Base-by-base conservation (phyloP, 2,329 filamentous ascomycete genomes). In the Penicillium sp. region DNA sequence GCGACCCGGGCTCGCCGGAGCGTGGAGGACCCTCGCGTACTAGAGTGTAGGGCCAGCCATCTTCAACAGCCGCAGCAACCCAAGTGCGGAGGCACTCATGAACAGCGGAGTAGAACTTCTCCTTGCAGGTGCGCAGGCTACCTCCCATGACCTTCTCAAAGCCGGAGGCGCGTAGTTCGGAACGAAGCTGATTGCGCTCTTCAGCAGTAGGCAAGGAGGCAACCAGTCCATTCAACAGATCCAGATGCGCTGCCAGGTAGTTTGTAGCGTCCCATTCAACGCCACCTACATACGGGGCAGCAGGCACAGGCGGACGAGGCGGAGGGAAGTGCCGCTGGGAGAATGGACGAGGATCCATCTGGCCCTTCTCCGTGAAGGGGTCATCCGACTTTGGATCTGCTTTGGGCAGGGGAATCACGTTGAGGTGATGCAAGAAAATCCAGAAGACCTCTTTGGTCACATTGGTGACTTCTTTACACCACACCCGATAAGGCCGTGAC, bases 241-340 rank as follows among this genome's bases (percentile, higher is more conserved):
- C 93, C 7, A 98, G 76, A 59, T 98, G 91, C 0, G 86, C 87
- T 13, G 91, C 88, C 8, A 97, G 76, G 63, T 97, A 97, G 66
- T 95, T 96, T 7, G 93, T 97, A 2, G 93, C 93, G 62, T 97
- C 93, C 93, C 93, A 97, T 67, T 98, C 93, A 7, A 97, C 93
- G 38, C 93, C 91, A 33, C 93, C 93, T 28, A 97, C 90, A 60
- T 97, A 97, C 1, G 91, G 91, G 4, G 91, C 91, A 11, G 93
- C 91, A 17, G 91, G 88, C 1, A 97, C 89, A 0, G 93, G 93
- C 3, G 90, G 86, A 0, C 89, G 82, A 53, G 90, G 86, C 32
- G 83, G 79, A 0, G 93, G 91, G 62, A 96, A 97, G 66, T 86
- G 72, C 79, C 86, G 33, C 74, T 74, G 67, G 18, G 64, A 58